Evolutionary conservation across 192 early-diverging fungal genomes (phyloP).

Genomic region (Thamnidium elegans): DNA sequence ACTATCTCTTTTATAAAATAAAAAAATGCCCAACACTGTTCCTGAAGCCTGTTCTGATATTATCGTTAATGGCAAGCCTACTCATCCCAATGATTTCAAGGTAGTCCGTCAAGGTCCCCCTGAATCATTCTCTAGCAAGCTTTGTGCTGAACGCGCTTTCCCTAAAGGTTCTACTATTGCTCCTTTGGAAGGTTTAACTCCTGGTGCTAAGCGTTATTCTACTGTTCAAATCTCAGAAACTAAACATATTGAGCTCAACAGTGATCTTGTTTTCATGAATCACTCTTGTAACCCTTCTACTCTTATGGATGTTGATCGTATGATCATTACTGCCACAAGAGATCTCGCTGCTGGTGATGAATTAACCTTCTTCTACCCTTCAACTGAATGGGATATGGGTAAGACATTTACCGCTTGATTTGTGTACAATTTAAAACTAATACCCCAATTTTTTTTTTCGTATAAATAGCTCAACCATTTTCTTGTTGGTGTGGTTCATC

Average conservation of each 20-base stretch:
- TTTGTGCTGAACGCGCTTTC: slow-evolving; percentile 39
- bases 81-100: slow-evolving; percentile 43
- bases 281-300: slow-evolving; percentile 53
- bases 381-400: slow-evolving; percentile 66
- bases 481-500: slow-evolving; percentile 53
- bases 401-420: neutral
- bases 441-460: neutral
- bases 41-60: neutral
- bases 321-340: slow-evolving; percentile 40
- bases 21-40: neutral
- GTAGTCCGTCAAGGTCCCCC: slow-evolving; percentile 38
- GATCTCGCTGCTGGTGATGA: slow-evolving; percentile 52
- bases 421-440: neutral
- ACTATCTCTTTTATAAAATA: neutral
- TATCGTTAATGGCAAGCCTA: slow-evolving; percentile 7
- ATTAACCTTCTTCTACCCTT: slow-evolving; percentile 57
- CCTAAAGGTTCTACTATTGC: slow-evolving; percentile 45
- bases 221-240: slow-evolving; percentile 48
- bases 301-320: slow-evolving; percentile 42
- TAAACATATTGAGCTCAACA: slow-evolving; percentile 54
- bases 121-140: slow-evolving; percentile 46
- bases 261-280: slow-evolving; percentile 54
- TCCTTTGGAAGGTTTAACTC: slow-evolving; percentile 45
- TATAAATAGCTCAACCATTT: slow-evolving; percentile 46
- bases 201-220: slow-evolving; percentile 52